Evolutionary conservation across 495 filamentous ascomycete species (phyloP).

Genomic region (Xylaria sp.): DNA sequence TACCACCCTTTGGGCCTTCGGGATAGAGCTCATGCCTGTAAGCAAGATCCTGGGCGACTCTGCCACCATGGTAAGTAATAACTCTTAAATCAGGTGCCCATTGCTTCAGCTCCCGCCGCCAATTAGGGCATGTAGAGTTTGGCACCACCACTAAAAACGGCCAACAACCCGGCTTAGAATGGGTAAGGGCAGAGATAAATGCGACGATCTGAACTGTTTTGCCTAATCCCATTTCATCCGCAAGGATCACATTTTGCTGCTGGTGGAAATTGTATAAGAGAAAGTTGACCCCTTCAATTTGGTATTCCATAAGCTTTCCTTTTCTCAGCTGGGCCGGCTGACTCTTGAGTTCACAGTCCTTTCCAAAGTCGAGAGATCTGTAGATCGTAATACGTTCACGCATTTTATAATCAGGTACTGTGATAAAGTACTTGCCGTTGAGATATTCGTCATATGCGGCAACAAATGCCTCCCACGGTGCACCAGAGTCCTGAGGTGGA

Average conservation of each 20-base stretch:
- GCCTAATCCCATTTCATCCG: conserved; percentile 98
- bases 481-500: conserved; percentile 68
- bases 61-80: conserved; percentile 87
- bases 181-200: conserved; percentile 77
- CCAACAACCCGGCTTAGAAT: conserved; percentile 78
- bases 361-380: conserved; percentile 68
- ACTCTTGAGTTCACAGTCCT: conserved; percentile 66
- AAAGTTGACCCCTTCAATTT: conserved; percentile 95
- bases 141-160: conserved; percentile 94
- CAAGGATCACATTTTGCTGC: conserved; percentile 87
- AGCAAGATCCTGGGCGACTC: conserved; percentile 71
- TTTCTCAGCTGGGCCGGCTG: conserved; percentile 79
- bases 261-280: conserved; percentile 89
- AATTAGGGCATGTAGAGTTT: conserved; percentile 94
- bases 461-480: conserved; percentile 81
- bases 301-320: conserved; percentile 91
- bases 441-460: conserved; percentile 86
- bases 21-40: conserved; percentile 85
- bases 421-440: conserved; percentile 69
- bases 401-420: conserved; percentile 60
- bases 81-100: conserved; percentile 89
- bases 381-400: conserved; percentile 67
- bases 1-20: conserved; percentile 50
- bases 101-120: conserved; percentile 93
- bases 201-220: conserved; percentile 97